Percentiles rank a stretch among this genome's conserved stretches.
Conservation (phyloP, 2,329 filamentous ascomycete species). For the Fonsecaea erecta region DNA sequence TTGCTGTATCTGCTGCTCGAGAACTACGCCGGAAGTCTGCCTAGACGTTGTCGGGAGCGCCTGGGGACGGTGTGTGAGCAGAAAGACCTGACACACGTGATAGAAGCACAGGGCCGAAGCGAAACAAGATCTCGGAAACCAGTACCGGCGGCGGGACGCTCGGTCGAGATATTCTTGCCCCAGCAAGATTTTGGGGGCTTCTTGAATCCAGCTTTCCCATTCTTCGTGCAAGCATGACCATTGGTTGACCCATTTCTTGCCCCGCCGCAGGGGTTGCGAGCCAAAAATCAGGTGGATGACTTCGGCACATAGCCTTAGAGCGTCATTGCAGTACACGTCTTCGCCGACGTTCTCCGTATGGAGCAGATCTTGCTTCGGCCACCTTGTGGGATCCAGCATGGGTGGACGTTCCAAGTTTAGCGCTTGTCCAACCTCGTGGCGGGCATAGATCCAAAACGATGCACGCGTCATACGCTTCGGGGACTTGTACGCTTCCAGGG, state of each 20-base stretch:
- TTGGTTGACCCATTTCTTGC: neutral
- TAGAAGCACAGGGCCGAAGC: neutral
- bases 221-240: neutral
- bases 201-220: neutral
- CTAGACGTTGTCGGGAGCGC: neutral
- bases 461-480: neutral
- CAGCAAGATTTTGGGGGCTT: neutral
- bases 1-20: conserved; percentile 1
- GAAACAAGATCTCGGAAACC: neutral
- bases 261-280: no score
- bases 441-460: neutral
- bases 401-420: neutral
- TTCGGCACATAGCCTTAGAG: neutral
- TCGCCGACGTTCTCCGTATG: neutral
- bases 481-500: neutral
- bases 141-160: neutral
- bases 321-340: neutral
- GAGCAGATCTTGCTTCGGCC: neutral
- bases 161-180: neutral
- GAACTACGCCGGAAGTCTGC: neutral
- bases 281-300: neutral
- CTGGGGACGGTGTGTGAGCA: neutral
- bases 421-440: neutral
- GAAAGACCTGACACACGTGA: neutral
- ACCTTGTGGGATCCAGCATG: neutral